These are phyloP conservation scores for Pyrenophora graminea DNA, from an alignment of 2,329 filamentous ascomycete species.

Conservation along the genomic window DNA sequence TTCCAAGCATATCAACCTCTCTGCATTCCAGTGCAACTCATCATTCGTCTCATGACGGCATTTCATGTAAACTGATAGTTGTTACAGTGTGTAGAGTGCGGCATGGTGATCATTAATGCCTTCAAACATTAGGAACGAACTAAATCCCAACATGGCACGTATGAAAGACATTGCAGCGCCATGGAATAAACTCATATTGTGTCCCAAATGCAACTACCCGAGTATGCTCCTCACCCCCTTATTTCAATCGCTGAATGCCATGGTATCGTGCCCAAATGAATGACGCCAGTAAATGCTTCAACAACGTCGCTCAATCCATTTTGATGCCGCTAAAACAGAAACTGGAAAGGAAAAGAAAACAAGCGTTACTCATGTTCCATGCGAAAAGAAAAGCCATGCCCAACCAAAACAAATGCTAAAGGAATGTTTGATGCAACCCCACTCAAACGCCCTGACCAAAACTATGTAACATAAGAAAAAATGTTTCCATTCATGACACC, in stretches of 20 bases:
- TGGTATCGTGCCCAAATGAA: slow-evolving; percentile 25
- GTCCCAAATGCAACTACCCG: too few relatives aligned
- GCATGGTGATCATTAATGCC: too few relatives aligned
- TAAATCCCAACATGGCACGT: too few relatives aligned
- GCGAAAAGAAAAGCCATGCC: neutral
- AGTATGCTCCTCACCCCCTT: too few relatives aligned
- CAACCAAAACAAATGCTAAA: slow-evolving; percentile 12
- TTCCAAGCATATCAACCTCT: neutral
- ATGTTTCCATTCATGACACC: neutral
- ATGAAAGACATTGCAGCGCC: too few relatives aligned
- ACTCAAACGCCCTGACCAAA: slow-evolving; percentile 1
- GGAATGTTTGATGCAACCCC: neutral
- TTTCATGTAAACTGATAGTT: neutral
- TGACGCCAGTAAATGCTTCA: slow-evolving; percentile 25
- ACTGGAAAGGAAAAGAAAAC: neutral
- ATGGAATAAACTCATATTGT: too few relatives aligned
- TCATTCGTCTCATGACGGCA: neutral
- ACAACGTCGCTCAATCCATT: slow-evolving; percentile 16
- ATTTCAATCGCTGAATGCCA: slow-evolving; percentile 15
- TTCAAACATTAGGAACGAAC: too few relatives aligned
- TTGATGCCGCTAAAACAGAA: slow-evolving; percentile 33
- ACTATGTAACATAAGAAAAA: neutral
- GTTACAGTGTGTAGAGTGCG: too few relatives aligned
- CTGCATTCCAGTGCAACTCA: neutral
- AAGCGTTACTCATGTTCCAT: neutral